phyloP scores from a whole-genome alignment of 176 grass and related monocot genomes.

The Typha latifolia region DNA sequence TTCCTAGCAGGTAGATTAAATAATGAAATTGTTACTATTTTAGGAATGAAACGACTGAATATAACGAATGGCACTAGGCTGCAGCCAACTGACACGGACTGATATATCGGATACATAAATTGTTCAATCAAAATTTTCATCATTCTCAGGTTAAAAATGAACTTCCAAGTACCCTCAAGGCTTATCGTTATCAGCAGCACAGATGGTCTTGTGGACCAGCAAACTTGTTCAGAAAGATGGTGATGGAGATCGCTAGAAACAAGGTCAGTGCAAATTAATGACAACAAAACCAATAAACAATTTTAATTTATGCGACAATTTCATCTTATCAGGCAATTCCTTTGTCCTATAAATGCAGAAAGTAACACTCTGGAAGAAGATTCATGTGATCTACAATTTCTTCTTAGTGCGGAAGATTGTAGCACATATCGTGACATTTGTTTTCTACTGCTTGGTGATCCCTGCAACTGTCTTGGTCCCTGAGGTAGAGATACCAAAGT shows the following conservation, averaged over 20 bases:
- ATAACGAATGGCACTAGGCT: too few species aligned
- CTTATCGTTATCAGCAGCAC: slow-evolving; percentile 77
- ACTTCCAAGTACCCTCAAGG: slow-evolving; percentile 58
- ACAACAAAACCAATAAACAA: background rate
- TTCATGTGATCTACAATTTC: slow-evolving; percentile 90
- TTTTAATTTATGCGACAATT: background rate
- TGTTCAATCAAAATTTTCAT: too few species aligned
- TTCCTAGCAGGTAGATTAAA: too few species aligned
- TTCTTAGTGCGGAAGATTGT: slow-evolving; percentile 63
- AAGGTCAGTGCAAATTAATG: slow-evolving; percentile 31
- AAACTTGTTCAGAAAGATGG: slow-evolving; percentile 63
- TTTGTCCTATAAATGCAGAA: slow-evolving; percentile 39
- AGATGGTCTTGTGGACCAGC: slow-evolving; percentile 88
- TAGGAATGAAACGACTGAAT: too few species aligned
- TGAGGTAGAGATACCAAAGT: slow-evolving; percentile 68
- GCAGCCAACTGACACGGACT: too few species aligned
- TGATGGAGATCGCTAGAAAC: slow-evolving; percentile 34
- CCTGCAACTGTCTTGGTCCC: slow-evolving; percentile 63
- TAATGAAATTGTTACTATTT: too few species aligned
- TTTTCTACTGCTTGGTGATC: slow-evolving; percentile 74
- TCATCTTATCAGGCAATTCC: background rate
- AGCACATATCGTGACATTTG: slow-evolving; percentile 60
- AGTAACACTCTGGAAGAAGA: slow-evolving; percentile 78
- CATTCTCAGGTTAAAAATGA: slow-evolving; percentile 53
- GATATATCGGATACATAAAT: too few species aligned